Evolutionary conservation across 495 filamentous ascomycete genomes (phyloP), one percentile per base, ranked within the genome.

Genomic region (Tuber brumale): DNA sequence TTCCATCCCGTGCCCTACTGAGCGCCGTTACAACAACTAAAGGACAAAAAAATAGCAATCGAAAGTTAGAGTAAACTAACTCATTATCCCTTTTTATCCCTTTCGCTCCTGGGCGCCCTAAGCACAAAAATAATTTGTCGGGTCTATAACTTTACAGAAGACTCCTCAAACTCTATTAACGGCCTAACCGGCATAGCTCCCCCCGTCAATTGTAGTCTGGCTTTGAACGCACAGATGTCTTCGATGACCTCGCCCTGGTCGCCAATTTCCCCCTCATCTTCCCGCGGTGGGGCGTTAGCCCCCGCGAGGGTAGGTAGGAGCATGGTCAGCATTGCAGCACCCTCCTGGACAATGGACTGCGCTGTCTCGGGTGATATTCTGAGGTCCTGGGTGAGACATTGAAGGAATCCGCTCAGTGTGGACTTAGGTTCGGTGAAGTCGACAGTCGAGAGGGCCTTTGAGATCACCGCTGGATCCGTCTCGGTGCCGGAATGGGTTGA

Each of bases 331-430:
- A 81, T 72, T 41, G 27, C 66, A 5, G 72, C 23, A 18, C 79
- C 79, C 57, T 81, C 74, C 19, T 73, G 57, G 70, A 70, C 76
- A 74, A 80, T 70, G 69, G 44, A 46, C 66, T 80, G 74, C 23
- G 74, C 74, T 57, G 75, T 80, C 71, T 76, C 74, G 44, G 80
- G 72, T 12, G 72, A 42, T 48, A 80, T 51, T 41, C 79, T 80
- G n/a, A 73, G n/a, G 75, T 80, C 88, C 37, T 86, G 83, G 0
- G 81, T 80, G 27, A 92, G 82, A 83, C 90, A 90, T 5, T 81
- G 84, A 69, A 83, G 81, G 37, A 91, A 79, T 42, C 86, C 84
- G 1, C 78, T 80, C 41, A 81, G 74, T 57, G 82, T 76, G 19
- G 72, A 72, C 74, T 89, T 86, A 39, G 85, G 83, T 35, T 82